phyloP scores from a whole-genome alignment of 352 stramenopile species.

The Pythium periplocum region DNA sequence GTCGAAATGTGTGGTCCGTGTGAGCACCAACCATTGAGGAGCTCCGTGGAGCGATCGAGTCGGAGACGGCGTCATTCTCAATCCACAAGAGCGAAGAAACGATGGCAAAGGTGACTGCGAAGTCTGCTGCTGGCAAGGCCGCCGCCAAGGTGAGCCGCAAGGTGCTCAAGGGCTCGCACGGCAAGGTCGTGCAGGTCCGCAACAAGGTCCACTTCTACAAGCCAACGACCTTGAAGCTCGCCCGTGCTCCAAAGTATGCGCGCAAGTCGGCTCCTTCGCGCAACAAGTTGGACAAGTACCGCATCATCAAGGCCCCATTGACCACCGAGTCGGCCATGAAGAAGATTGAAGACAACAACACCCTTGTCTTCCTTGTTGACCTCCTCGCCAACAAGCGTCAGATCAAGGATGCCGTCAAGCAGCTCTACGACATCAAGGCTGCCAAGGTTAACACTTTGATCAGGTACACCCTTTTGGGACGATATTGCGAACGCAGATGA shows the following conservation, averaged over 20 bases:
- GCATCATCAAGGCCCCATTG: conserved; percentile 99
- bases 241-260: conserved; percentile 95
- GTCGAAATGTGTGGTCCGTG: conserved; percentile 9
- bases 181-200: conserved; percentile 98
- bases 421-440: conserved; percentile 99
- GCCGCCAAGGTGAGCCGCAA: conserved; percentile 92
- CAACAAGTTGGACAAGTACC: conserved; percentile 98
- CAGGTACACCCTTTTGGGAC: conserved; percentile 89
- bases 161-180: conserved; percentile 94
- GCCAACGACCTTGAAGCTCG: conserved; percentile 96
- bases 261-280: conserved; percentile 90
- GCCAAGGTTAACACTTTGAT: conserved; percentile 99
- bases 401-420: conserved; percentile 99
- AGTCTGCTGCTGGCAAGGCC: conserved; percentile 87
- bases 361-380: conserved; percentile 99
- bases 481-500: conserved; percentile 30
- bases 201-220: conserved; percentile 99
- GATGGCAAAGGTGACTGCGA: conserved; percentile 76
- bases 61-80: conserved; percentile 13
- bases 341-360: conserved; percentile 99
- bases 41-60: conserved; percentile 1
- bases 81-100: conserved; percentile 55
- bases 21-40: conserved; percentile 9
- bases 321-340: conserved; percentile 99
- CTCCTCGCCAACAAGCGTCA: conserved; percentile 99